These are phyloP conservation scores for Geosiphon pyriformis DNA, from an alignment of 192 early-diverging fungal species.

Conservation along the genomic window DNA sequence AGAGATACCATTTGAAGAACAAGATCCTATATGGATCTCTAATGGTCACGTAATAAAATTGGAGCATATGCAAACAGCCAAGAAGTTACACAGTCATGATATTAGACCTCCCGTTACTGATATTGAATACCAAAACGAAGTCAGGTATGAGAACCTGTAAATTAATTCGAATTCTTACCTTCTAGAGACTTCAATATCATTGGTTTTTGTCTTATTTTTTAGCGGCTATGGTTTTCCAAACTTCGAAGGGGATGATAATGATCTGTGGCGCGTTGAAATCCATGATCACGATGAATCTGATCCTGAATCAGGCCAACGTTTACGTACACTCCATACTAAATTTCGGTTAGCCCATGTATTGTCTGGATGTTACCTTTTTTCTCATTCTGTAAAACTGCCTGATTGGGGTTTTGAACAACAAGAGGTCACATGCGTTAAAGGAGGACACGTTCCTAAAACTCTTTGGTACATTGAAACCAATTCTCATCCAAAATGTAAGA, in stretches of 20 bases:
- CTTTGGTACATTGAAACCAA: slow-evolving; percentile 78
- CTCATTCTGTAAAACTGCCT: slow-evolving; percentile 74
- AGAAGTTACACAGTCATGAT: slow-evolving; percentile 72
- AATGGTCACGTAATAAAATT: slow-evolving; percentile 76
- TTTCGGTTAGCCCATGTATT: slow-evolving; percentile 72
- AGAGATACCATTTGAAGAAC: slow-evolving; percentile 28
- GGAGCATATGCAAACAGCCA: slow-evolving; percentile 55
- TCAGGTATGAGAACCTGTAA: slow-evolving; percentile 36
- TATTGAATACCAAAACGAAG: slow-evolving; percentile 70
- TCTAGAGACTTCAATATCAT: too few relatives aligned
- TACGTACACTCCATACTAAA: slow-evolving; percentile 59
- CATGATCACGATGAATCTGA: slow-evolving; percentile 47
- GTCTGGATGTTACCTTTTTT: slow-evolving; percentile 77
- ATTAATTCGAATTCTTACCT: not conserved
- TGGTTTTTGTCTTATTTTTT: too few relatives aligned
- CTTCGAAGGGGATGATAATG: slow-evolving; percentile 84
- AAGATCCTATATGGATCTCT: slow-evolving; percentile 45
- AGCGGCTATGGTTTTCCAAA: slow-evolving; percentile 64
- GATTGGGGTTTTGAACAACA: slow-evolving; percentile 91
- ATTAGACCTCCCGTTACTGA: slow-evolving; percentile 61
- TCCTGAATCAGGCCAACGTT: slow-evolving; percentile 40
- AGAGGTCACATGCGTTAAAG: slow-evolving; percentile 92
- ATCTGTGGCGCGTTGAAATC: slow-evolving; percentile 86
- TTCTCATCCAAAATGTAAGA: slow-evolving; percentile 39
- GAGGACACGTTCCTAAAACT: slow-evolving; percentile 58